Base-by-base conservation (phyloP, 345 rosid species). In the Citrus cavaleriei region DNA sequence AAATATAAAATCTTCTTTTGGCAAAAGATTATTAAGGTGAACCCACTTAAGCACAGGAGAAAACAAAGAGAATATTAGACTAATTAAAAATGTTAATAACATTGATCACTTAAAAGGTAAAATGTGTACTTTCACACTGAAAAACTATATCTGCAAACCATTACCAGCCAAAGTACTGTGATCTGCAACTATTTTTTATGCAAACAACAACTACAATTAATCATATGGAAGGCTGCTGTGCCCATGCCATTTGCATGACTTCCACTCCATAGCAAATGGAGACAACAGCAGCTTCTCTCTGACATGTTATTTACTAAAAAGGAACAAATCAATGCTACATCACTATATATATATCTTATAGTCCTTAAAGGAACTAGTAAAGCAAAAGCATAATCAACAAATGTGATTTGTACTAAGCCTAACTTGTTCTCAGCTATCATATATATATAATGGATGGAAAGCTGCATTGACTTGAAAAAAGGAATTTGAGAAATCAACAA, bases 131-230 rank as follows among this genome's bases (percentile, higher is more conserved):
- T 86, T 68, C 80, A 79, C 74, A 60, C 12, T 58, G 70, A 74
- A 84, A 81, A 85, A 87, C 64, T 22, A 70, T 77, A 85, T 75
- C 75, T 81, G 76, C 80, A 81, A 84, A 74, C 80, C 69, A 77
- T 73, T 38, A 72, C 13, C 27, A 81, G 76, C 70, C n/a, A 67
- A 67, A 78, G 57, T 34, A 55, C 63, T 12, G 49, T 72, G 72
- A 77, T 67, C 49, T 34, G 67, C 76, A 24, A 58, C 64, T n/a
- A 21, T 68, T 34, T 75, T 79, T 66, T 28, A 80, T 70, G 70
- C 60, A 14, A 46, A 57, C 35, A 38, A 14, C 35, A 60, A 60
- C 59, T 8, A 73, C 30, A 63, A 75, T 74, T 69, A 69, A 67
- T 70, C 37, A 62, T 38, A 46, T 30, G n/a, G 62, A 85, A 86